Conservation (phyloP, 1,284 basidiomycete genomes). For the Austroboletus niveus region DNA sequence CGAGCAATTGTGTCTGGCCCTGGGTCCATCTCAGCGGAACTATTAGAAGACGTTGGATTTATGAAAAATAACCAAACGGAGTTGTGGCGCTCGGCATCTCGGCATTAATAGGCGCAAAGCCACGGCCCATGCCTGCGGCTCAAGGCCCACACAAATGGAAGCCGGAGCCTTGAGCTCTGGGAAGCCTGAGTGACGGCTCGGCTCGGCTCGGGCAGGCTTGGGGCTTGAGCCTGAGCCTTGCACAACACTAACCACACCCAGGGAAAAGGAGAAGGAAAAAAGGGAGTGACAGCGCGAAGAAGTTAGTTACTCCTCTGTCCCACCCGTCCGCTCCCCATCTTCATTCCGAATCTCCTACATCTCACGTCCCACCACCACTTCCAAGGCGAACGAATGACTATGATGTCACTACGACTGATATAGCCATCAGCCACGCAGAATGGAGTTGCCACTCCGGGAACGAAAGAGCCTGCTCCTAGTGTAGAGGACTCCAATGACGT, state of each 20-base stretch:
- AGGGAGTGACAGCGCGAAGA: conserved; percentile 18
- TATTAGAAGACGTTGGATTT: too few species aligned
- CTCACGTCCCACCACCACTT: conserved; percentile 26
- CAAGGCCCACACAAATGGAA: too few species aligned
- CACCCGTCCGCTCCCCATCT: conserved; percentile 35
- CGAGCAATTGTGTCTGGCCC: too few species aligned
- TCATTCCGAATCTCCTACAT: conserved; percentile 17
- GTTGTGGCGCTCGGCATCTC: too few species aligned
- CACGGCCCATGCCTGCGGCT: too few species aligned
- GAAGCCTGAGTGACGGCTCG: too few species aligned
- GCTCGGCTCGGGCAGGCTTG: too few species aligned
- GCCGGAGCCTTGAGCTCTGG: too few species aligned
- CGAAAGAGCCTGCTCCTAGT: background rate
- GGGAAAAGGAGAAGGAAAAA: conserved; percentile 35
- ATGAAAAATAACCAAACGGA: too few species aligned
- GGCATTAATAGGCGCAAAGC: too few species aligned
- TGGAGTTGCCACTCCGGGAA: background rate
- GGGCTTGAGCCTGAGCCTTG: too few species aligned
- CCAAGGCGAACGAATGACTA: conserved; percentile 24
- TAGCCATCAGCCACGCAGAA: background rate
- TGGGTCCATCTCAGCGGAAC: too few species aligned
- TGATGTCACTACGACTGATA: background rate
- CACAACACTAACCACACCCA: background rate
- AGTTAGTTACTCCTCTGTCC: conserved; percentile 36
- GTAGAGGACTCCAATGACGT: conserved; percentile 3